A percentile compares a stretch with the other conserved stretches of the same genome.
Evolutionary conservation across 2,329 filamentous ascomycete species (phyloP).

Genomic region (Hypomyces rosellus): DNA sequence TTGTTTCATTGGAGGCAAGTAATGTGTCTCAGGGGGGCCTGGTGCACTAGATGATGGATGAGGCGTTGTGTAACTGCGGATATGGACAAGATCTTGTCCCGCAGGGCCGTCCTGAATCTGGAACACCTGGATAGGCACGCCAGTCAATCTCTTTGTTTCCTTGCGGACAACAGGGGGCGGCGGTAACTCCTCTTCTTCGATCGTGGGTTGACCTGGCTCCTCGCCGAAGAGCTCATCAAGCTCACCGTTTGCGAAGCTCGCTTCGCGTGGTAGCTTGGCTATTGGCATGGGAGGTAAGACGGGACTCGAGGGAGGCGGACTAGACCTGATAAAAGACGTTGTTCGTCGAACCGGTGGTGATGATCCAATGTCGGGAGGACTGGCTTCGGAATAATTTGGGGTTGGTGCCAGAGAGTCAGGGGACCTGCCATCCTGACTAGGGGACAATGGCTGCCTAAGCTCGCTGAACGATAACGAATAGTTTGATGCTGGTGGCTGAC

Average conservation of each 20-base stretch:
- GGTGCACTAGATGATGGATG: slow-evolving; percentile 15
- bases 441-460: slow-evolving; percentile 33
- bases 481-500: slow-evolving; percentile 42
- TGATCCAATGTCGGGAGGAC: slow-evolving; percentile 77
- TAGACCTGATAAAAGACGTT: slow-evolving; percentile 47
- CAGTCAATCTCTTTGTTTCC: slow-evolving; percentile 29
- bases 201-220: slow-evolving; percentile 40
- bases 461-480: slow-evolving; percentile 39
- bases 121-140: slow-evolving; percentile 39
- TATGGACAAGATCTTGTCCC: slow-evolving; percentile 30
- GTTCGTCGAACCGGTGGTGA: slow-evolving; percentile 76
- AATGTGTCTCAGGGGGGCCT: slow-evolving; percentile 15
- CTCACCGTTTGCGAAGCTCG: slow-evolving; percentile 79
- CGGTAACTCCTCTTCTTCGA: slow-evolving; percentile 16
- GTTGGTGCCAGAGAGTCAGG: slow-evolving; percentile 49
- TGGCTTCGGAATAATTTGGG: slow-evolving; percentile 53
- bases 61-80: slow-evolving; percentile 24
- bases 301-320: slow-evolving; percentile 74
- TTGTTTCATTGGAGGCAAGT: slow-evolving; percentile 21
- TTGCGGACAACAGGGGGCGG: slow-evolving; percentile 11
- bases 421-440: slow-evolving; percentile 45
- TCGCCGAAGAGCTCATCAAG: slow-evolving; percentile 64
- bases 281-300: slow-evolving; percentile 58
- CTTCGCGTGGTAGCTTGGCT: slow-evolving; percentile 60
- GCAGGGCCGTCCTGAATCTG: slow-evolving; percentile 30